Percentiles rank a stretch among this genome's conserved stretches.
phyloP scores from a whole-genome alignment of 441 rosid species.

The Monsonia emarginata region DNA sequence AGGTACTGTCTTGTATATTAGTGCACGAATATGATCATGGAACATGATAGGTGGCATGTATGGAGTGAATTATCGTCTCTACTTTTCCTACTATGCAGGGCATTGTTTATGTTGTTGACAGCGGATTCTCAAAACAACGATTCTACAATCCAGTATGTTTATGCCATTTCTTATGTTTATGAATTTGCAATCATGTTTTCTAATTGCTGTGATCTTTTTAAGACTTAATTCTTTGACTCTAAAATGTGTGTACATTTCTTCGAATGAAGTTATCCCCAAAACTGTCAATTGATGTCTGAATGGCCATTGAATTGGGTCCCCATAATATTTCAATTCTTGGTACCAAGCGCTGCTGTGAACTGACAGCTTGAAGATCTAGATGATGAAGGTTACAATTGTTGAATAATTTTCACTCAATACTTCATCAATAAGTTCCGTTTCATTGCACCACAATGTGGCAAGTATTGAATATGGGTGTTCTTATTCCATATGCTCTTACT shows the following conservation, averaged over 20 bases:
- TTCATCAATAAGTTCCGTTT: no score
- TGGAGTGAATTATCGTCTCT: conserved; percentile 10
- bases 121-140: conserved; percentile 91
- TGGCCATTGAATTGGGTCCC: background rate
- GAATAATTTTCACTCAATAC: background rate
- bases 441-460: background rate
- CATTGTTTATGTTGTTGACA: conserved; percentile 80
- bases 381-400: background rate
- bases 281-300: background rate
- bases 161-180: conserved; percentile 3
- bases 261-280: background rate
- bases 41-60: conserved; percentile 8
- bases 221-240: background rate
- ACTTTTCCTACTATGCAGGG: conserved; percentile 47
- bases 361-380: background rate
- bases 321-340: background rate
- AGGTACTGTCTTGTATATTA: conserved; percentile 35
- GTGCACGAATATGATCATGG: background rate
- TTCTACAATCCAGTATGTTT: conserved; percentile 80
- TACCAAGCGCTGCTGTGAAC: background rate
- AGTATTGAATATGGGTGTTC: background rate
- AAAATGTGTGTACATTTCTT: background rate
- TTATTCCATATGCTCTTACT: conserved; percentile 6
- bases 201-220: background rate
- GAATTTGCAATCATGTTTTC: background rate